A percentile compares a stretch with the other conserved stretches of the same genome.
Conservation (phyloP, 2,329 filamentous ascomycete species). For the Pseudocercospora vitis region DNA sequence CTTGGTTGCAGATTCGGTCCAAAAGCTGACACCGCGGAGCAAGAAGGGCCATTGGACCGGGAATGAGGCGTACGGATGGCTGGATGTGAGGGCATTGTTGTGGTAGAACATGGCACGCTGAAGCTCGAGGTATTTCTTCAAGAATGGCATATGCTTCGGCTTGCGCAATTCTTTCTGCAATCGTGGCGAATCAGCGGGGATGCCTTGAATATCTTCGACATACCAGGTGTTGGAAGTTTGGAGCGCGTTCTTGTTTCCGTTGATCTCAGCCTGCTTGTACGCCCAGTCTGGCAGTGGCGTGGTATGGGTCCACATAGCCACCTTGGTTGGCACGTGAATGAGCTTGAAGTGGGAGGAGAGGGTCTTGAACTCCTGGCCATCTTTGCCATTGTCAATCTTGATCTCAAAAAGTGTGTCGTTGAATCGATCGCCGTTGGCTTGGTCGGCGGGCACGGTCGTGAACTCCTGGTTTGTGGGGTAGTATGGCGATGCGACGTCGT, state of each 20-base stretch:
- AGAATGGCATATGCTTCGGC: constrained; percentile 81
- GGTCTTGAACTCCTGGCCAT: constrained; percentile 80
- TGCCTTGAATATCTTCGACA: constrained; percentile 83
- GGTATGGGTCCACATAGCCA: constrained; percentile 98
- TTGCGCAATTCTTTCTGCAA: constrained; percentile 73
- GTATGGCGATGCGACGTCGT: constrained; percentile 95
- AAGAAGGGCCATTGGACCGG: constrained; percentile 98
- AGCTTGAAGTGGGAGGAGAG: constrained; percentile 94
- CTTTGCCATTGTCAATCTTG: constrained; percentile 81
- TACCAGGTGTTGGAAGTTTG: constrained; percentile 93
- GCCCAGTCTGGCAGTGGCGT: constrained; percentile 96
- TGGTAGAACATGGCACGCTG: constrained; percentile 99
- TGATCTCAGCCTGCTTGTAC: constrained; percentile 97
- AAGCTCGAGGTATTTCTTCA: constrained; percentile 92
- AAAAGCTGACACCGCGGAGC: constrained; percentile 96
- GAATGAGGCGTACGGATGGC: constrained; percentile 91
- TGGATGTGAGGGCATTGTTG: constrained; percentile 96
- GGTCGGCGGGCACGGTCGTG: constrained; percentile 72
- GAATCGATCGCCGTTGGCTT: constrained; percentile 70
- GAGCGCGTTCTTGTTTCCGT: constrained; percentile 93
- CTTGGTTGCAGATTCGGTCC: constrained; percentile 92
- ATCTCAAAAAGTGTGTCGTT: constrained; percentile 95
- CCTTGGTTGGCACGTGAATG: constrained; percentile 89
- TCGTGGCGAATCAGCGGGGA: constrained; percentile 70
- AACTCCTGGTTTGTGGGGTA: constrained; percentile 99